Percentiles rank a stretch among this genome's conserved stretches.
Evolutionary conservation across 148 eudicot genomes (phyloP).

Genomic region (Silene conica): DNA sequence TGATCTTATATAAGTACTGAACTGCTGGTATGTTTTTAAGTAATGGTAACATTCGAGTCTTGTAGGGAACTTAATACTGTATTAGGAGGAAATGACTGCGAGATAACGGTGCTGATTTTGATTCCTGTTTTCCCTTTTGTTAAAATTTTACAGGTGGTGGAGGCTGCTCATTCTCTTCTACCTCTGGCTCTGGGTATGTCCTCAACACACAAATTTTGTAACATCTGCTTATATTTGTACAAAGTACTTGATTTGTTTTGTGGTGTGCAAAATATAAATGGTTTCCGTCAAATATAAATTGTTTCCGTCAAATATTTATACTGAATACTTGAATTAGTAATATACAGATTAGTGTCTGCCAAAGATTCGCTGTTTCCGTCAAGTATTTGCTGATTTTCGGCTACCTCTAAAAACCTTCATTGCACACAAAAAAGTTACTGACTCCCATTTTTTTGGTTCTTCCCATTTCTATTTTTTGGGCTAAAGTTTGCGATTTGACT

Average conservation of each 20-base stretch:
- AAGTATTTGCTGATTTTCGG: not conserved
- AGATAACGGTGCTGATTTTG: not conserved
- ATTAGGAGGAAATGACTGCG: not conserved
- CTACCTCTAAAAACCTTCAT: not conserved
- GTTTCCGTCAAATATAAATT: not conserved
- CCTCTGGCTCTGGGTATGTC: constrained; percentile 43
- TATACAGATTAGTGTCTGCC: too few species aligned
- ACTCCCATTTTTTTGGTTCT: too few species aligned
- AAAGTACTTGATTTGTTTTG: not conserved
- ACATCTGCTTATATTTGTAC: not conserved
- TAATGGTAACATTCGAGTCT: too few species aligned
- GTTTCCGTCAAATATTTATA: too few species aligned
- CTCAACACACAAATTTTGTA: not conserved
- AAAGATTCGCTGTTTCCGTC: not conserved
- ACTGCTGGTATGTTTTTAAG: too few species aligned
- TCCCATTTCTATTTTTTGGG: too few species aligned
- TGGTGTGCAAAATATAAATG: not conserved
- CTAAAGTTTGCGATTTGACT: too few species aligned
- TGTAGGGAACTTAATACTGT: too few species aligned
- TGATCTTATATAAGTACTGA: too few species aligned
- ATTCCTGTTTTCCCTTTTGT: not conserved
- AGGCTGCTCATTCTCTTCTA: constrained; percentile 49
- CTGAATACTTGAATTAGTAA: too few species aligned
- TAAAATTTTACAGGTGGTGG: constrained; percentile 37
- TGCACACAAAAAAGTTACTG: not conserved